Conservation (phyloP, 2,329 filamentous ascomycete species). For the Nemania diffusa region DNA sequence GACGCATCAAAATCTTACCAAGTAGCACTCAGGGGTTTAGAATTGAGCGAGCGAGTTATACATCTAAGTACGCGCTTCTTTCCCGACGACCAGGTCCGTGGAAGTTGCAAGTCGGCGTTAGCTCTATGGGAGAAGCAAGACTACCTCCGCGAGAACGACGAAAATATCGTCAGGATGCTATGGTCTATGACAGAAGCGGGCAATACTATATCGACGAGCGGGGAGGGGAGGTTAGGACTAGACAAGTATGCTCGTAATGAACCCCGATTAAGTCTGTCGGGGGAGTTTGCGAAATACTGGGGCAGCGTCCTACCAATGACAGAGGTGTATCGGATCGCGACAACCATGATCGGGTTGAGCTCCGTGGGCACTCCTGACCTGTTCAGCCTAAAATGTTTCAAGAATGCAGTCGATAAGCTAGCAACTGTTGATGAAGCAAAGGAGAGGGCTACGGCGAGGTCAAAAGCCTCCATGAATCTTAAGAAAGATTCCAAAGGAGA, state of each 20-base stretch:
- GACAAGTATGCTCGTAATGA: slow-evolving; percentile 9
- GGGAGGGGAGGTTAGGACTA: slow-evolving; percentile 36
- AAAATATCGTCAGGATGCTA: slow-evolving; percentile 45
- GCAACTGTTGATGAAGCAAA: slow-evolving; percentile 41
- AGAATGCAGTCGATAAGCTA: slow-evolving; percentile 34
- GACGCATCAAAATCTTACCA: slow-evolving; percentile 59
- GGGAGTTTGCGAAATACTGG: slow-evolving; percentile 30
- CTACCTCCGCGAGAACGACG: slow-evolving; percentile 45
- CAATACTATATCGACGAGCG: background rate
- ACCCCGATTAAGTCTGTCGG: background rate
- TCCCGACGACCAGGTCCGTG: background rate
- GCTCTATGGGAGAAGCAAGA: slow-evolving; percentile 34
- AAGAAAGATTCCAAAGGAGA: slow-evolving; percentile 38
- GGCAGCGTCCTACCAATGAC: slow-evolving; percentile 39
- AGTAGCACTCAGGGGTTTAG: slow-evolving; percentile 53
- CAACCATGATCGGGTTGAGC: slow-evolving; percentile 43
- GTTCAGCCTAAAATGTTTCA: slow-evolving; percentile 35
- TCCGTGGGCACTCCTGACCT: slow-evolving; percentile 30
- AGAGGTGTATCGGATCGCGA: slow-evolving; percentile 47
- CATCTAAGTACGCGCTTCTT: slow-evolving; percentile 35
- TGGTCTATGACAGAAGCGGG: slow-evolving; percentile 39
- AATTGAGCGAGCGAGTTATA: slow-evolving; percentile 51
- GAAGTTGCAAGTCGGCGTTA: background rate
- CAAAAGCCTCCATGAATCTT: background rate
- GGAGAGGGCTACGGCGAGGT: slow-evolving; percentile 25